Percentiles rank a stretch among this genome's conserved stretches.
phyloP scores from a whole-genome alignment of 2,329 filamentous ascomycete genomes.

The Hypoxylon sp. region DNA sequence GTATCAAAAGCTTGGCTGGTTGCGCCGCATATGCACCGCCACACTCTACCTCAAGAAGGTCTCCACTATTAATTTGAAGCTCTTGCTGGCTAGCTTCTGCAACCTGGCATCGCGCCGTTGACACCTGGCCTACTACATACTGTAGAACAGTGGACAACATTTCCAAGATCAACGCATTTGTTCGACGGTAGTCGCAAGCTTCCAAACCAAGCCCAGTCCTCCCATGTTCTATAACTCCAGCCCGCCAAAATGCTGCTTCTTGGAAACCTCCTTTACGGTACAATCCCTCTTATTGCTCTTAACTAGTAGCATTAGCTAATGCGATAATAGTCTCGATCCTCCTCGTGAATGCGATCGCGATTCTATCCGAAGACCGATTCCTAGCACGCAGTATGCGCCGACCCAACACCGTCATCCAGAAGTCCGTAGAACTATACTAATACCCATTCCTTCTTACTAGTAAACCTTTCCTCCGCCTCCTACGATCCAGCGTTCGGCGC shows the following conservation, averaged over 20 bases:
- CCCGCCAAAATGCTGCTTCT: slow-evolving; percentile 75
- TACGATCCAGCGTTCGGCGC: slow-evolving; percentile 85
- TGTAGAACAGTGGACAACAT: slow-evolving; percentile 13
- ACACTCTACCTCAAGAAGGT: slow-evolving; percentile 1
- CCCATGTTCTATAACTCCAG: slow-evolving; percentile 36
- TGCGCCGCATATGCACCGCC: slow-evolving; percentile 21
- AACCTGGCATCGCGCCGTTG: slow-evolving; percentile 34
- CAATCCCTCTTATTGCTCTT: slow-evolving; percentile 13
- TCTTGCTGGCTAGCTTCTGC: slow-evolving; percentile 1
- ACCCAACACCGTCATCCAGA: slow-evolving; percentile 24
- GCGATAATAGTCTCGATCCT: slow-evolving; percentile 79
- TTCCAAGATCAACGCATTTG: background rate
- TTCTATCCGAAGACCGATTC: slow-evolving; percentile 95
- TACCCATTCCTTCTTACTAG: slow-evolving; percentile 70
- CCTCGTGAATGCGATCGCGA: slow-evolving; percentile 91
- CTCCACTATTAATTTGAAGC: background rate
- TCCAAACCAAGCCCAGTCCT: slow-evolving; percentile 7
- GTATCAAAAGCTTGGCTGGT: slow-evolving; percentile 10
- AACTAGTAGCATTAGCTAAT: slow-evolving; percentile 39
- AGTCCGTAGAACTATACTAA: slow-evolving; percentile 37
- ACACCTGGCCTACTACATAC: slow-evolving; percentile 33
- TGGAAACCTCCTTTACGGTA: slow-evolving; percentile 81
- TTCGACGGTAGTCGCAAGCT: slow-evolving; percentile 13
- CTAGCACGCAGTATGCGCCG: slow-evolving; percentile 80
- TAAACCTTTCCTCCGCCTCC: slow-evolving; percentile 82